Base-by-base conservation (phyloP, 805 yeast genomes). In the Yarrowia sp. region DNA sequence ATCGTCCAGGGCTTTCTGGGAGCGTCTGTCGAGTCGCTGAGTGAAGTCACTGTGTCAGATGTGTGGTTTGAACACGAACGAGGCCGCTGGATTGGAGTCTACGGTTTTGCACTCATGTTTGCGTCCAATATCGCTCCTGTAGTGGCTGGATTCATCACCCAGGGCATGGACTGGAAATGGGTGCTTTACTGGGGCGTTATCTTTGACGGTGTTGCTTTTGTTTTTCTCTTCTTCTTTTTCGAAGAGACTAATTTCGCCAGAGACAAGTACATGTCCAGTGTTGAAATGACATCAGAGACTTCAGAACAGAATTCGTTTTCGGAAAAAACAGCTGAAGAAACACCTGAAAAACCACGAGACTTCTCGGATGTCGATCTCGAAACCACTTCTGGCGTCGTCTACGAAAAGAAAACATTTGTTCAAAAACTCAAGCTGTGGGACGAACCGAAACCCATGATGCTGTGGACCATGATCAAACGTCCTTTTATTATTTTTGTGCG, bases 51-150 rank as follows among this genome's bases (percentile, higher is more conserved):
- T 81, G 70, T 82, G 24, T 78, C 91, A 3, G 96, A 90, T 72
- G 82, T 89, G 72, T 90, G 84, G 72, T 90, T 81, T 75, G 88
- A 85, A 68, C 96, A 90, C 73, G 92, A 89, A 71, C 78, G 90
- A 24, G 91, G 92, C 61, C 79, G 86, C 22, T 85, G 84, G 12
- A 80, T 90, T 74, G 89, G 95, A 0, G 78, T 85, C 12, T 90
- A 89, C 75, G 89, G 88, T 67, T 71, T 89, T 76, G 86, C 89
- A 19, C 85, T 91, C 32, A 41, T 58, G 51, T 58, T 58, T 58
- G 63, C 51, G 1, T 58, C 63, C 8, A 41, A 41, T 12, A 58
- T 58, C 12, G 63, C 51, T 2, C 63, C 63, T 30, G 41, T 58
- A 17, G 49, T 58, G 7, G 63, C 51, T 19, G 63, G 63, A 1